A percentile compares a stretch with the other conserved stretches of the same genome.
phyloP scores from a whole-genome alignment of 2,329 filamentous ascomycete genomes.

The Saccharata proteae region DNA sequence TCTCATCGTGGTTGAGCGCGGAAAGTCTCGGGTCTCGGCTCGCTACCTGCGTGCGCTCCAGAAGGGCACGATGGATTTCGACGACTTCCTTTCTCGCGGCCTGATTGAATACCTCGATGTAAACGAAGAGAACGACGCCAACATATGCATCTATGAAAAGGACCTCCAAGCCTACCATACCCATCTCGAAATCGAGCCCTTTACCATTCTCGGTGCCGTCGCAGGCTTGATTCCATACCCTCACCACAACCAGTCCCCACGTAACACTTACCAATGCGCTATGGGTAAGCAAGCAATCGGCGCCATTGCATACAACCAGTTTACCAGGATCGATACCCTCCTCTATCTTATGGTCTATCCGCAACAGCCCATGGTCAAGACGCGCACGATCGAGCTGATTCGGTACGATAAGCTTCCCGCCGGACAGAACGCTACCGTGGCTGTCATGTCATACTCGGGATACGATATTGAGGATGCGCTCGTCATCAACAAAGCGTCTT shows the following conservation, averaged over 20 bases:
- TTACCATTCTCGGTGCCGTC: slow-evolving; percentile 89
- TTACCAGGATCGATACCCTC: slow-evolving; percentile 89
- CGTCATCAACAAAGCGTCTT: slow-evolving; percentile 90
- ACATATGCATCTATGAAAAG: slow-evolving; percentile 80
- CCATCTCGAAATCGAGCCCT: slow-evolving; percentile 95
- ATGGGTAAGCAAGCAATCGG: slow-evolving; percentile 99
- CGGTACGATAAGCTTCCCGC: slow-evolving; percentile 96
- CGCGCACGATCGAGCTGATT: slow-evolving; percentile 88
- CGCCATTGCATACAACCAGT: slow-evolving; percentile 95
- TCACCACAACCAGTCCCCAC: slow-evolving; percentile 95
- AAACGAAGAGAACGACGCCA: slow-evolving; percentile 94
- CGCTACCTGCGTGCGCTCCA: slow-evolving; percentile 72
- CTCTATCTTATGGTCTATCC: slow-evolving; percentile 96
- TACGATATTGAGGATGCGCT: slow-evolving; percentile 99
- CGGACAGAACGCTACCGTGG: slow-evolving; percentile 92
- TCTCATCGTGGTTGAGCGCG: slow-evolving; percentile 87
- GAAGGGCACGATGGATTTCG: slow-evolving; percentile 75
- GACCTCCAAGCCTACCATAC: slow-evolving; percentile 76
- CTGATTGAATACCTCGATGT: slow-evolving; percentile 95
- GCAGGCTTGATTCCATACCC: slow-evolving; percentile 95
- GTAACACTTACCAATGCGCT: slow-evolving; percentile 98
- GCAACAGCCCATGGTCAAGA: slow-evolving; percentile 94
- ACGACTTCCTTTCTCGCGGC: slow-evolving; percentile 82
- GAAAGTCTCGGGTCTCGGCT: slow-evolving; percentile 65
- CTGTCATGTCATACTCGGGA: slow-evolving; percentile 98